Evolutionary conservation across 257 asterid species (phyloP), one percentile per base, ranked within the genome.

Genomic region (Paulownia fortunei): DNA sequence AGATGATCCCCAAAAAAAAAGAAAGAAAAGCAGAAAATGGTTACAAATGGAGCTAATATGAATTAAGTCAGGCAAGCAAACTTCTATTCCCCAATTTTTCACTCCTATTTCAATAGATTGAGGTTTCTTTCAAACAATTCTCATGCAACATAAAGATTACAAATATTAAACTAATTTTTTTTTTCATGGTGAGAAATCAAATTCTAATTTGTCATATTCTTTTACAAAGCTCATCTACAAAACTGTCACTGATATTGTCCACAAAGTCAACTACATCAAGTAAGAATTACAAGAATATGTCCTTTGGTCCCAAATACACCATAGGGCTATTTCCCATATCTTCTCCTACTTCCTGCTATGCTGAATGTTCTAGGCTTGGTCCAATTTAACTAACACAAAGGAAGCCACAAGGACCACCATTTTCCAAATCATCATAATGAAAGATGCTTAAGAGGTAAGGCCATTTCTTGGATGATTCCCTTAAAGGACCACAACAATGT

Each of bases 371-470:
- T 23, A 74, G 56, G 42, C 24, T 73, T 59, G 26, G 78, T 58
- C 72, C 73, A 61, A 54, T n/a, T 21, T 44, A 63, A 55, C 68
- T 54, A 37, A 55, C 69, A 49, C 49, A 74, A n/a, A 54, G 47
- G 62, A 73, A 72, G 58, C 72, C 30, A 30, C 51, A n/a, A 27
- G 65, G 32, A 59, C 59, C 65, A 19, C 24, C 19, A 47, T n/a
- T 34, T 76, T 77, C 44, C 82, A 77, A 49, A 73, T 64, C 30
- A 72, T 64, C 69, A 73, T 10, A 59, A 47, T 23, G 64, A 30
- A 60, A 66, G 13, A 34, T 72, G 73, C 49, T 65, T 59, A 39
- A n/a, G 65, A 71, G 51, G 56, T 24, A 69, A 76, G 74, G 64
- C 18, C 63, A 39, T 26, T 11, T 37, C n/a, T 69, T 19, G 56